Base-by-base conservation (phyloP, 2,329 filamentous ascomycete genomes). In the Talaromyces rugulosus region DNA sequence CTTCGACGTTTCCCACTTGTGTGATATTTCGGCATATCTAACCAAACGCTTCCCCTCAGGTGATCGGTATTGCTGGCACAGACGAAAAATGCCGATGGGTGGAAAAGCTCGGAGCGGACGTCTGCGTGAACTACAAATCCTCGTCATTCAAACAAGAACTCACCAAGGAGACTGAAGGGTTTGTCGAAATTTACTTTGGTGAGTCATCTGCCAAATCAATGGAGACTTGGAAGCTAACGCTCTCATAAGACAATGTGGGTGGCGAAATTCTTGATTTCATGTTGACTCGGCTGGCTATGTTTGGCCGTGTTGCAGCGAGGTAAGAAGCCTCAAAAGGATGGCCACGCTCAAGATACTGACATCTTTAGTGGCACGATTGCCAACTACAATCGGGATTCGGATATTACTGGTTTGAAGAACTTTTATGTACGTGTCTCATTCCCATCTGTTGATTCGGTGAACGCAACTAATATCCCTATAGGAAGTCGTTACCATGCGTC, bases 31-130 rank as follows among this genome's bases (percentile, higher is more conserved):
- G 1, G 11, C 7, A 27, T 4, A 6, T n/a, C 12, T 50, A 50
- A 50, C 44, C 8, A 50, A 23, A 23, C 23, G 23, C 23, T 50
- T 27, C 9, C 42, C 2, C 23, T 2, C 16, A 55, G 53, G 55
- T 57, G 9, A 57, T 57, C 42, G 55, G 55, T 40, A 57, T 57
- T 18, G 55, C 55, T 16, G 55, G 36, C 34, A 57, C 55, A 27
- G 55, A 57, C n/a, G 34, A 34, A 16, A 57, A 57, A 28, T 57
- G 55, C 18, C n/a, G 55, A 12, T 57, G 33, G 33, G 55, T 57
- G n/a, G 55, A 57, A 36, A n/a, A 14, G 11, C 36, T 57, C 12
- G 55, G 55, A 27, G 55, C 55, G 23, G 55, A 57, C 18, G 55
- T 42, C 8, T 57, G 55, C 16, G 9, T 57, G 55, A 57, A 57